Evolutionary conservation across 106 monocot genomes (phyloP), one percentile per base, ranked within the genome.

Genomic region (Chionographis japonica): DNA sequence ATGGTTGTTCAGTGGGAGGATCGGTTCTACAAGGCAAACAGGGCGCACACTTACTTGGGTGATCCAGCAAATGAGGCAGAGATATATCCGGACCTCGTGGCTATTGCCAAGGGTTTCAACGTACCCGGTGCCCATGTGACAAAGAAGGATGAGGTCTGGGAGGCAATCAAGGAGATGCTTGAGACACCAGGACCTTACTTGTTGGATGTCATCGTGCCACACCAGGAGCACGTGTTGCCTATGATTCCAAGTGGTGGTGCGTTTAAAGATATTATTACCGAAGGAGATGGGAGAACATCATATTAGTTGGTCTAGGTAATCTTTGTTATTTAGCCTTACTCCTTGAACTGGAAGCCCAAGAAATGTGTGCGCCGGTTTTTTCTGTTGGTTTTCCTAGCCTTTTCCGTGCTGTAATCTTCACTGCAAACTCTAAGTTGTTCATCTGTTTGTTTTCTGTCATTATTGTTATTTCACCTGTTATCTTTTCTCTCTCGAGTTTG

Each of bases 1-100:
- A 87, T 87, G 86, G 79, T 87, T 7, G 86, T 83, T 11, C 86
- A 87, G 51, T 87, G 82, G 82, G 86, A 87, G 54, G 82, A 87
- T 58, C 51, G 82, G 19, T 79, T 82, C 74, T 83, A 79, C 66
- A 79, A 77, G 69, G 75, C 82, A 12, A 78, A 86, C 46, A 59
- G 75, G 8, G 79, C 76, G 9, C 79, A 76, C 42, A 80, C 86
- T 2, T 87, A 83, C 54, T 62, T 85, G 40, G 86, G 86, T 12
- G 70, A 87, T 36, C 86, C 82, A 13, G 70, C 67, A 56, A 70
- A 79, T 50, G 73, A 73, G 73, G 46, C 42, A 0, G 79, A 80
- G 56, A 71, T 87, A 73, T 87, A 54, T 50, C 86, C 86, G 4
- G 86, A 87, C 63, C 78, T 87, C 40, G 72, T 87, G 61, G 63